Evolutionary conservation across 768 basidiomycete genomes (phyloP).

Genomic region (Clitopilus passeckerianus): DNA sequence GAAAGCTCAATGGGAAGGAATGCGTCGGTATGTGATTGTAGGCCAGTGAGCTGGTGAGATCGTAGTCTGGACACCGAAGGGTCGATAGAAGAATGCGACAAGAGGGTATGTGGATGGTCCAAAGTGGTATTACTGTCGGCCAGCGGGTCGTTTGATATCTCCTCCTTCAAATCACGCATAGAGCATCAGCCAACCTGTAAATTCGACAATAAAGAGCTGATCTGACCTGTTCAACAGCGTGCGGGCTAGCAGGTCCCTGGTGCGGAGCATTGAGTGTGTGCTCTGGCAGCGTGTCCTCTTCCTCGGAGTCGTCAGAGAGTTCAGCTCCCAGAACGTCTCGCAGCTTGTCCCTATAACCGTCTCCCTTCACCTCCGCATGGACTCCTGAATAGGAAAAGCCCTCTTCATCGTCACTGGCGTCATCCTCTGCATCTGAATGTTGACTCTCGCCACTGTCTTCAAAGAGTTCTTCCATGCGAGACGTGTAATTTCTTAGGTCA

Average conservation of each 20-base stretch:
- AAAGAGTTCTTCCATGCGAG: constrained; percentile 66
- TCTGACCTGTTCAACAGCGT: not conserved
- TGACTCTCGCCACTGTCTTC: constrained; percentile 30
- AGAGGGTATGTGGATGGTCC: not conserved
- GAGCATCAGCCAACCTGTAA: constrained; percentile 23
- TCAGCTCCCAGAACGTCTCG: constrained; percentile 71
- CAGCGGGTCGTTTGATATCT: not conserved
- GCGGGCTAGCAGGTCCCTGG: not conserved
- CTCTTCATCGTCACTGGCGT: constrained; percentile 50
- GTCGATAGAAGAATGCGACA: not conserved
- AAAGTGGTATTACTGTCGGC: not conserved
- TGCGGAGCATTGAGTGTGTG: not conserved
- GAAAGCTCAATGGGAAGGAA: not conserved
- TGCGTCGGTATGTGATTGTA: not conserved
- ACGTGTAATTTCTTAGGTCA: constrained; percentile 51
- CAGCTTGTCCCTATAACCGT: constrained; percentile 63
- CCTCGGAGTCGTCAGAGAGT: constrained; percentile 30
- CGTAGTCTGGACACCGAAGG: not conserved
- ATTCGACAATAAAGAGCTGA: constrained; percentile 17
- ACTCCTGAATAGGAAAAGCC: constrained; percentile 72
- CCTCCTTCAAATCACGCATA: not conserved
- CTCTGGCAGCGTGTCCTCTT: constrained; percentile 30
- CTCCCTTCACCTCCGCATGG: constrained; percentile 45
- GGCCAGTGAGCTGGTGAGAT: not conserved
- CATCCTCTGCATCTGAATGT: constrained; percentile 18